Evolutionary conservation across 257 asterid genomes (phyloP), one percentile per base, ranked within the genome.

Genomic region (Phtheirospermum japonicum): DNA sequence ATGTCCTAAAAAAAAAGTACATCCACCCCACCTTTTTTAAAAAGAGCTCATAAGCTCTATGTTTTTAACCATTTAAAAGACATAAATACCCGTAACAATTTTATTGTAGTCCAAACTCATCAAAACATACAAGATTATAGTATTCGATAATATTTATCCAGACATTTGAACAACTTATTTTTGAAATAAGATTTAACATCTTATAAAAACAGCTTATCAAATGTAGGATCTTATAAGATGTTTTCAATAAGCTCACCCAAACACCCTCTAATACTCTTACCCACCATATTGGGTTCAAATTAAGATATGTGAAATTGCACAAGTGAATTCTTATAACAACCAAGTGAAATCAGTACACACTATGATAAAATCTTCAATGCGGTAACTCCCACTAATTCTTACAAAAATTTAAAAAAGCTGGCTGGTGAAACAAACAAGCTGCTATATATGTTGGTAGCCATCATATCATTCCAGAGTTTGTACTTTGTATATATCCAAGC

Each of bases 361-460:
- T 23, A 36, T 9, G 36, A 9, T 13, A 46, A 30, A 66, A 26
- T 34, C 33, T 55, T 49, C 8, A 34, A 16, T 13, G 40, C 28
- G 2, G 45, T 37, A 19, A 46, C 23, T 31, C 57, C 32, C 26
- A 18, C 4, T 33, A 57, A 40, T 34, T 14, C 55, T 33, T 17
- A 31, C 28, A 23, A 23, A 3, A 54, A 32, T 14, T 16, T 18
- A 61, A 37, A 61, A 31, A 17, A 36, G 61, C 7, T 19, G 8
- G 64, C 9, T 6, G 58, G n/a, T n/a, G n/a, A n/a, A 18, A 19
- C 14, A 50, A 36, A 36, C 19, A 60, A 42, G 40, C 30, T 26
- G 59, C 19, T 63, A 63, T 8, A 30, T 9, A 50, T 46, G 68
- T 43, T 34, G 20, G 36, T 37, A 43, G 53, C 63, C 30, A 56